Conservation (phyloP, 2,329 filamentous ascomycete genomes). For the Cercospora nicotianae region DNA sequence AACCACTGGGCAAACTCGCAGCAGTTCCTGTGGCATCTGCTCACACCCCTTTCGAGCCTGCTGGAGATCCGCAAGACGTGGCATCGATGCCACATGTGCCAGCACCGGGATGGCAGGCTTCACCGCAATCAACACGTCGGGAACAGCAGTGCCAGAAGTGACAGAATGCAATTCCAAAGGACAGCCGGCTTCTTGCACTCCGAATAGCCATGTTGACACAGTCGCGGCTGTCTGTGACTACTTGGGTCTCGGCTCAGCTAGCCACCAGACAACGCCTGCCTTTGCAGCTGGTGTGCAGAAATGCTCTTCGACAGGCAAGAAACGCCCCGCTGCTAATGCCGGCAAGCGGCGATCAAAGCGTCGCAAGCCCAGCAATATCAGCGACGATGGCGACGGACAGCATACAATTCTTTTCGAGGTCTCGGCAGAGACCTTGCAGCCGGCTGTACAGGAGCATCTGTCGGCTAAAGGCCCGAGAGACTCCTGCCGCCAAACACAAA, state of each 20-base stretch:
- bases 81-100: background rate
- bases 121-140: conserved; percentile 27
- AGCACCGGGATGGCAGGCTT: conserved; percentile 20
- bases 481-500: background rate
- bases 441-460: background rate
- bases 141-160: background rate
- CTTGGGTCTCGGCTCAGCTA: conserved; percentile 5
- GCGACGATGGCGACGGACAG: background rate
- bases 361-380: conserved; percentile 16
- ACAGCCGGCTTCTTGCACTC: background rate
- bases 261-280: background rate
- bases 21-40: background rate
- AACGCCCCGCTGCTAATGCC: conserved; percentile 13
- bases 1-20: background rate
- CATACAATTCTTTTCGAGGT: background rate
- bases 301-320: conserved; percentile 21
- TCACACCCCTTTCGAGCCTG: background rate
- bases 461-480: background rate
- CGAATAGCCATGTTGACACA: background rate
- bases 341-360: conserved; percentile 18
- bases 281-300: conserved; percentile 21
- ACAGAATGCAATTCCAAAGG: background rate
- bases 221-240: conserved; percentile 18
- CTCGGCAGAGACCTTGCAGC: background rate
- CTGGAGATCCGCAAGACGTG: background rate